Evolutionary conservation across 1,284 basidiomycete genomes (phyloP), one percentile per base, ranked within the genome.

Genomic region (Gymnopus androsaceus): DNA sequence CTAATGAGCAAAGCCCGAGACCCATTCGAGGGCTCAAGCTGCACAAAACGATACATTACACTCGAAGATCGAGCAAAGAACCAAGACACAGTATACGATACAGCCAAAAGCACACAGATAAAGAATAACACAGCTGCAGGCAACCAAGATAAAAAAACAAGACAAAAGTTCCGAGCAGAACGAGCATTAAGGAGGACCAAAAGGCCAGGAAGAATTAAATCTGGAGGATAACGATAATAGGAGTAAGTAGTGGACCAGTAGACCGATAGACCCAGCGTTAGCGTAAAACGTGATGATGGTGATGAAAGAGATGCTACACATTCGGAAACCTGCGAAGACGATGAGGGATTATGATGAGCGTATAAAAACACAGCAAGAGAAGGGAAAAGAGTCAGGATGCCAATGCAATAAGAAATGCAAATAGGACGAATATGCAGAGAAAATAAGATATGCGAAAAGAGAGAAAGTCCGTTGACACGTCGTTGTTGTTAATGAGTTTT

Each of bases 61-160:
- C 54, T 40, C 46, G 55, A 31, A 34, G 48, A 50, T 55, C 56
- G 55, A 38, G 53, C 38, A 59, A 58, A 34, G 57, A 40, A 41
- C 40, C 51, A 45, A 47, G 33, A 45, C 37, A 56, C 21, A 40
- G 19, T 34, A 38, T 46, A 42, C 38, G 30, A 50, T 50, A 50
- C 48, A 50, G 48, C 48, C 19, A 47, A 54, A 21, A 53, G 44
- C 4, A 45, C 25, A 33, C 21, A 41, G 19, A 28, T 9, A 47
- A 33, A 36, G 11, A 34, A 55, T 37, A 55, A 40, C 28, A 46
- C 11, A n/a, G 42, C 9, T 8, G 12, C 31, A 17, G 12, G 11
- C 31, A 27, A 42, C 21, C 14, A 28, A 28, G 19, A 41, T 7
- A 34, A 27, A 23, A 30, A 50, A 27, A 33, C n/a, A 49, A n/a